These are phyloP conservation scores for Hymenoscyphus linearis DNA, from an alignment of 2,329 filamentous ascomycete genomes.

Conservation along the genomic window DNA sequence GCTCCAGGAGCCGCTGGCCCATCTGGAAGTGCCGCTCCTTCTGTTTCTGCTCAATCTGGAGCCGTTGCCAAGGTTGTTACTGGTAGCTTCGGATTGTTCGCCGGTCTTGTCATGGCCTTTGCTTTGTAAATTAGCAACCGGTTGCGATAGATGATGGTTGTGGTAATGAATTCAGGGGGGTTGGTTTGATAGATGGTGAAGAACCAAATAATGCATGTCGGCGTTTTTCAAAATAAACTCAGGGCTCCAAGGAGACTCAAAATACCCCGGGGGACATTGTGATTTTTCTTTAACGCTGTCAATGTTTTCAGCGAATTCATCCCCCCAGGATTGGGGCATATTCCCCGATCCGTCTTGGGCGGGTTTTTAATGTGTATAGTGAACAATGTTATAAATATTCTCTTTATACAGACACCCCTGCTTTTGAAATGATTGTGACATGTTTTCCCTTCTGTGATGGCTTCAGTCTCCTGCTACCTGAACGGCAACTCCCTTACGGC, in stretches of 20 bases:
- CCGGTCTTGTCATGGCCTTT: conserved; percentile 23
- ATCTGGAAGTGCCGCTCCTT: neutral
- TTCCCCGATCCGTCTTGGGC: neutral
- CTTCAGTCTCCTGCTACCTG: neutral
- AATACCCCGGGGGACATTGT: neutral
- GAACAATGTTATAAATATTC: neutral
- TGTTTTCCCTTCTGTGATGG: neutral
- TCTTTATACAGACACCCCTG: neutral
- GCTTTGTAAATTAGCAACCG: conserved; percentile 18
- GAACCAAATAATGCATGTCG: neutral
- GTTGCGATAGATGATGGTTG: neutral
- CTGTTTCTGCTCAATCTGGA: conserved; percentile 28
- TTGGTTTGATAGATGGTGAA: neutral
- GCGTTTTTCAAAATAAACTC: neutral
- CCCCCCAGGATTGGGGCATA: neutral
- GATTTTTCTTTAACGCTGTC: neutral
- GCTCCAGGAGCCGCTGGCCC: conserved; percentile 2
- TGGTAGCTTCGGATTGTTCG: conserved; percentile 21
- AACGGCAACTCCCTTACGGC: too few relatives aligned
- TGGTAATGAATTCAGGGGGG: neutral
- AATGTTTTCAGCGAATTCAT: neutral
- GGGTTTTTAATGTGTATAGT: neutral
- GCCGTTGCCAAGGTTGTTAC: conserved; percentile 11
- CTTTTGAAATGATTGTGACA: neutral
- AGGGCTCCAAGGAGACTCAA: neutral